phyloP scores from a whole-genome alignment of 305 asterid genomes.

The Lippia alba region DNA sequence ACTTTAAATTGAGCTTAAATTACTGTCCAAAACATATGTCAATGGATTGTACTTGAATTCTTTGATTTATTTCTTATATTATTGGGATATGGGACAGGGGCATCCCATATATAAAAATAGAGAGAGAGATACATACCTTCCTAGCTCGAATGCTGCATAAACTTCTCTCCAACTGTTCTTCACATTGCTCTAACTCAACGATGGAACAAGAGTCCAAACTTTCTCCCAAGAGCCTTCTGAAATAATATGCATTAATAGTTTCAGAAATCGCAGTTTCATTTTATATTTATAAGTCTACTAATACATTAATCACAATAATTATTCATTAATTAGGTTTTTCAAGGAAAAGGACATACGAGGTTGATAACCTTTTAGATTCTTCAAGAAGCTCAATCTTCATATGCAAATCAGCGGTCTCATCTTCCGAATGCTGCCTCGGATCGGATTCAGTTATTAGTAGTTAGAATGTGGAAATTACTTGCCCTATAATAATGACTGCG shows the following conservation, averaged over 20 bases:
- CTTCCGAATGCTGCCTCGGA: slow-evolving; percentile 30
- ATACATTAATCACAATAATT: background rate
- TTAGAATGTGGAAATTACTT: background rate
- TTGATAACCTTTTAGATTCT: slow-evolving; percentile 51
- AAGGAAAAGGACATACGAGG: background rate
- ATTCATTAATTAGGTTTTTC: background rate
- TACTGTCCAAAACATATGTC: too few relatives aligned
- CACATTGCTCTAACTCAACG: slow-evolving; percentile 51
- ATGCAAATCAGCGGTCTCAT: slow-evolving; percentile 39
- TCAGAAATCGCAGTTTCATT: background rate
- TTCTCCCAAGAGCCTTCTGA: slow-evolving; percentile 64
- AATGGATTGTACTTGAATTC: too few relatives aligned
- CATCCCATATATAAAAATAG: too few relatives aligned
- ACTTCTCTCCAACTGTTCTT: slow-evolving; percentile 56
- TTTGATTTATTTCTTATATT: too few relatives aligned
- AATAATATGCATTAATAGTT: background rate
- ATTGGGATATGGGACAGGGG: background rate
- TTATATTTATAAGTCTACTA: background rate
- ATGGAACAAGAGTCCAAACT: slow-evolving; percentile 48
- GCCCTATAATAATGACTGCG: too few relatives aligned
- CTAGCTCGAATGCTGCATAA: slow-evolving; percentile 54
- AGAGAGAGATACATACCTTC: slow-evolving; percentile 41
- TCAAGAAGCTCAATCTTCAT: slow-evolving; percentile 50
- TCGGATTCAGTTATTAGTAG: background rate
- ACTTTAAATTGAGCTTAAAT: too few relatives aligned